Evolutionary conservation across 441 rosid genomes (phyloP).

Genomic region (Croton setiger): DNA sequence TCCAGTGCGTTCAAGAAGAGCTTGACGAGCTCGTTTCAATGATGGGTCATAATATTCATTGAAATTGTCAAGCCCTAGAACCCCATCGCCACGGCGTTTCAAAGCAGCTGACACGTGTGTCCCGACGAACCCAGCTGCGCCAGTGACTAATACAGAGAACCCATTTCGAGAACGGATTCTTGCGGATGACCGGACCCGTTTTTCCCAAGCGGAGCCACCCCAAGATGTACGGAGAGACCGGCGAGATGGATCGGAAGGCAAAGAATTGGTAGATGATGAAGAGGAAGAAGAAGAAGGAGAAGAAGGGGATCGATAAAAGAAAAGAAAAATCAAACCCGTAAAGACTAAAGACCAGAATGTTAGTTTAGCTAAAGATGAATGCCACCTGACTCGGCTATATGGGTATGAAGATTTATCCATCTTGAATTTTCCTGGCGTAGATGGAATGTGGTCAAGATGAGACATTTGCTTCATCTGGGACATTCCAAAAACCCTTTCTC

Average conservation of each 20-base stretch:
- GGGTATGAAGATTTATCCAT: conserved; percentile 77
- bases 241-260: conserved; percentile 59
- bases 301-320: conserved; percentile 79
- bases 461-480: conserved; percentile 59
- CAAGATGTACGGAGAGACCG: conserved; percentile 74
- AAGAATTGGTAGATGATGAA: conserved; percentile 18
- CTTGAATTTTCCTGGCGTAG: conserved; percentile 97
- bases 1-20: conserved; percentile 69
- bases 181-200: conserved; percentile 66
- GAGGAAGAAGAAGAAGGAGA: conserved; percentile 52
- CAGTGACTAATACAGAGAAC: conserved; percentile 81
- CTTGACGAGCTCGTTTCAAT: conserved; percentile 78
- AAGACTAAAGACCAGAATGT: conserved; percentile 76
- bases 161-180: conserved; percentile 59
- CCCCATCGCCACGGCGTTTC: conserved; percentile 93
- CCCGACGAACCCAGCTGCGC: conserved; percentile 98
- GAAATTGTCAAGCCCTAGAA: conserved; percentile 85
- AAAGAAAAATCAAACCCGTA: conserved; percentile 62
- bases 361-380: conserved; percentile 62
- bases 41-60: conserved; percentile 90
- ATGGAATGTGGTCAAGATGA: conserved; percentile 76
- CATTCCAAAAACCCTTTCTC: conserved; percentile 8
- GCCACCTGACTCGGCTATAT: conserved; percentile 57
- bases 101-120: conserved; percentile 86
- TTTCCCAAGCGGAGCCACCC: conserved; percentile 86